Evolutionary conservation across 768 basidiomycete genomes (phyloP).

Genomic region (Psilocybe azurescens): DNA sequence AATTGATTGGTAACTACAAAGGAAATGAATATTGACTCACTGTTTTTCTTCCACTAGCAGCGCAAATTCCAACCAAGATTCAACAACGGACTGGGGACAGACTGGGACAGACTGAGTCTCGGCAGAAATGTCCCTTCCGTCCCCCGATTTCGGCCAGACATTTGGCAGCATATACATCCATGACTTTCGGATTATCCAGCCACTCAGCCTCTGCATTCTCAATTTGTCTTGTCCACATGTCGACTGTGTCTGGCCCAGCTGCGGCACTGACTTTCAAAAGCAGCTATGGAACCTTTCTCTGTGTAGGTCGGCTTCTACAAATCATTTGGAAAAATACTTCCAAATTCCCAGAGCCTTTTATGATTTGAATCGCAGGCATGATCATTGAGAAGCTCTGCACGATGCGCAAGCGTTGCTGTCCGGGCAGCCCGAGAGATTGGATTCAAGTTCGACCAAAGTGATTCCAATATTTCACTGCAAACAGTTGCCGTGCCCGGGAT

Average conservation of each 20-base stretch:
- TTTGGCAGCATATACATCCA: conserved; percentile 7
- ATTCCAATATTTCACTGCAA: conserved; percentile 25
- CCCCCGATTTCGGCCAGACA: too few species aligned
- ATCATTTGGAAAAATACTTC: conserved; percentile 1
- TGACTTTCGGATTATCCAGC: not conserved
- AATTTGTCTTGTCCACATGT: conserved; percentile 3
- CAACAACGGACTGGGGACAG: not conserved
- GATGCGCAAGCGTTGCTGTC: conserved; percentile 17
- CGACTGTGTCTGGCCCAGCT: not conserved
- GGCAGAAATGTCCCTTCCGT: too few species aligned
- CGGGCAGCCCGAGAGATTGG: conserved; percentile 11
- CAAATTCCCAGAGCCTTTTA: conserved; percentile 26
- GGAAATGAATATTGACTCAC: not conserved
- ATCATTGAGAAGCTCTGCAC: conserved; percentile 26
- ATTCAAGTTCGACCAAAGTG: conserved; percentile 24
- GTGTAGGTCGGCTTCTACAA: not conserved
- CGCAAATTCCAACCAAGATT: not conserved
- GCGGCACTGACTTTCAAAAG: not conserved
- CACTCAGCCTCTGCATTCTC: not conserved
- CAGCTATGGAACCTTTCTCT: not conserved
- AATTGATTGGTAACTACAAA: too few species aligned
- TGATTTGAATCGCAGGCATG: conserved; percentile 30
- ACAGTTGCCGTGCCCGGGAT: conserved; percentile 15
- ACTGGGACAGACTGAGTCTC: too few species aligned
- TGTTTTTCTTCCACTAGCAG: conserved; percentile 10